Evolutionary conservation across 495 filamentous ascomycete genomes (phyloP).

Genomic region (Trichoderma gamsii): DNA sequence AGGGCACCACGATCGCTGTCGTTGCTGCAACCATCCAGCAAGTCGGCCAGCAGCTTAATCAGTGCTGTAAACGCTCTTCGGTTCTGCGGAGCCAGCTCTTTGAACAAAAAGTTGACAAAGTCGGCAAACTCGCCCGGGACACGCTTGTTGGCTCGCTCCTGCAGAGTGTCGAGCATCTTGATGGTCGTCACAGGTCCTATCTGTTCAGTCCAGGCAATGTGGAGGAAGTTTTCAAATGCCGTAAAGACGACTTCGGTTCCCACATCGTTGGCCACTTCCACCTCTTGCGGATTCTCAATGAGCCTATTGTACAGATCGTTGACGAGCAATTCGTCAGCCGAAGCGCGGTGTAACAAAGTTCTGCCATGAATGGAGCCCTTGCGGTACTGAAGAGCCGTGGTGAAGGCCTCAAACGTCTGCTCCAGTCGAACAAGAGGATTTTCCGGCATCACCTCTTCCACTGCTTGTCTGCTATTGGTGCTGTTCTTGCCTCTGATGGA

Average conservation of each 20-base stretch:
- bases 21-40: slow-evolving; percentile 90
- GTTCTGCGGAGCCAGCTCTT: slow-evolving; percentile 86
- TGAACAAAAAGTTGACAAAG: slow-evolving; percentile 68
- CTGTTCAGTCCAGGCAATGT: slow-evolving; percentile 78
- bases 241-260: slow-evolving; percentile 85
- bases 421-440: slow-evolving; percentile 67
- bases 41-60: slow-evolving; percentile 77
- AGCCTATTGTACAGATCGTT: slow-evolving; percentile 90
- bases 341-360: slow-evolving; percentile 60
- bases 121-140: slow-evolving; percentile 78
- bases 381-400: slow-evolving; percentile 71
- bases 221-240: slow-evolving; percentile 90
- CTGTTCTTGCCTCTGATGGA: slow-evolving; percentile 44
- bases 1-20: slow-evolving; percentile 88
- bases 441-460: slow-evolving; percentile 42
- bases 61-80: slow-evolving; percentile 78
- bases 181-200: slow-evolving; percentile 75
- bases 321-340: slow-evolving; percentile 69
- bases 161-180: slow-evolving; percentile 59
- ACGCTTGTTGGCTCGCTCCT: slow-evolving; percentile 65
- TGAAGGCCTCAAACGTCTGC: slow-evolving; percentile 78
- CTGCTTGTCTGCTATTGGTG: slow-evolving; percentile 28
- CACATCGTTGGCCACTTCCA: slow-evolving; percentile 66
- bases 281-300: slow-evolving; percentile 70
- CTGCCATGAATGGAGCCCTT: slow-evolving; percentile 81